Percentiles rank a stretch among this genome's conserved stretches.
phyloP scores from a whole-genome alignment of 352 stramenopile genomes.

The Phytophthora pluvialis region DNA sequence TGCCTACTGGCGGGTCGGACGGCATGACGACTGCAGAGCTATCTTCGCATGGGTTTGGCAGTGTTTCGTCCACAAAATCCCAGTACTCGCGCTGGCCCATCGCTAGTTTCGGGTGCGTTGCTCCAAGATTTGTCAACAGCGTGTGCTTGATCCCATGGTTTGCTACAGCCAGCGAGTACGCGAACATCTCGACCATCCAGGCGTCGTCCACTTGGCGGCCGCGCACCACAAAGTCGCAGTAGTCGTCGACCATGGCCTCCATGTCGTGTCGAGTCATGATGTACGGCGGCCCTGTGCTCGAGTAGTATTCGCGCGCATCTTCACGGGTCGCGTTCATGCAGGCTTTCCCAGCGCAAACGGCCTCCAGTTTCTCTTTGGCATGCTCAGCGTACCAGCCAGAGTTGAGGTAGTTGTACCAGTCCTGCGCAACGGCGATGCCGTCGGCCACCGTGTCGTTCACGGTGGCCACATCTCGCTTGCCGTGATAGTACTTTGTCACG shows the following conservation, averaged over 20 bases:
- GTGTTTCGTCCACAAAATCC: constrained; percentile 40
- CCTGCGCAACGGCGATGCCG: constrained; percentile 52
- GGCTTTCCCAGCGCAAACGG: constrained; percentile 41
- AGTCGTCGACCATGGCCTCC: constrained; percentile 55
- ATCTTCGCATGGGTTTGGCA: constrained; percentile 51
- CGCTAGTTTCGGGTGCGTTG: constrained; percentile 49
- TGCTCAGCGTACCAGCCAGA: constrained; percentile 44
- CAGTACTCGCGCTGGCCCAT: constrained; percentile 44
- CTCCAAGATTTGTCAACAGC: constrained; percentile 47
- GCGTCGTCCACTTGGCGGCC: constrained; percentile 41
- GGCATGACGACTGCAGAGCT: constrained; percentile 45
- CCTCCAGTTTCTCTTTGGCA: constrained; percentile 34
- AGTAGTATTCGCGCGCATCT: constrained; percentile 52
- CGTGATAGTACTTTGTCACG: constrained; percentile 51
- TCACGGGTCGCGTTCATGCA: constrained; percentile 42
- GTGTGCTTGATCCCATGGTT: constrained; percentile 68
- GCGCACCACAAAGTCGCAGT: constrained; percentile 52
- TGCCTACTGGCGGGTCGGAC: constrained; percentile 40
- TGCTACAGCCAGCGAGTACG: constrained; percentile 51
- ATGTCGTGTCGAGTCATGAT: constrained; percentile 63
- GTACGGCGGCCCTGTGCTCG: constrained; percentile 58
- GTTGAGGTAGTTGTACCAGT: constrained; percentile 54
- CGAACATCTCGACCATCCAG: constrained; percentile 74
- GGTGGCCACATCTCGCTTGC: constrained; percentile 29
- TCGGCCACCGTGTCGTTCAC: constrained; percentile 55